Evolutionary conservation across 2,329 filamentous ascomycete genomes (phyloP).

Genomic region (Paecilomyces fulvus): DNA sequence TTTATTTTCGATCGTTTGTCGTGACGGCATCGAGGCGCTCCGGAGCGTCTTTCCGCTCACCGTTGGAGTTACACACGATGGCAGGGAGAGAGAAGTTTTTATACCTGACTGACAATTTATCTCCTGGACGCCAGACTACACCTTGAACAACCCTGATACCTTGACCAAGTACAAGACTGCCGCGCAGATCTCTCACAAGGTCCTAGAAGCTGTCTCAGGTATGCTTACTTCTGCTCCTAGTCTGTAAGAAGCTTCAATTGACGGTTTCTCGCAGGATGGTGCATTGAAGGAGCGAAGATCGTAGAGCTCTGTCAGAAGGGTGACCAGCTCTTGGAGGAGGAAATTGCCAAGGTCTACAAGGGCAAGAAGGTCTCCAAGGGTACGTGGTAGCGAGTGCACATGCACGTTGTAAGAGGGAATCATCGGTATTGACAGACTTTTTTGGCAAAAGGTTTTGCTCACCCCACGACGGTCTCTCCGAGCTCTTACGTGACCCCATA

Average conservation of each 20-base stretch:
- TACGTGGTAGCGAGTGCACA: slow-evolving; percentile 31
- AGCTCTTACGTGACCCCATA: slow-evolving; percentile 93
- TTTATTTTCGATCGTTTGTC: not conserved
- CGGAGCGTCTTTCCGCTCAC: not conserved
- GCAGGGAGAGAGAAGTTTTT: not conserved
- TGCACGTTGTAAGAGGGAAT: slow-evolving; percentile 1
- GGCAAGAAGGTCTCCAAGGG: slow-evolving; percentile 96
- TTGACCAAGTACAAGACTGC: slow-evolving; percentile 99
- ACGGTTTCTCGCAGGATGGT: slow-evolving; percentile 42
- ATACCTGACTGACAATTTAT: slow-evolving; percentile 3
- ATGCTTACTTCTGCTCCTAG: slow-evolving; percentile 12
- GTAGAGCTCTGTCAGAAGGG: slow-evolving; percentile 91
- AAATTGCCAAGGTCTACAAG: slow-evolving; percentile 92
- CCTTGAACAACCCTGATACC: slow-evolving; percentile 84
- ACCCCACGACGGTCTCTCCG: slow-evolving; percentile 92
- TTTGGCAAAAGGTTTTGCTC: slow-evolving; percentile 60
- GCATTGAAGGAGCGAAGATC: slow-evolving; percentile 82
- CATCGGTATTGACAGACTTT: slow-evolving; percentile 13
- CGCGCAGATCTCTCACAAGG: slow-evolving; percentile 89
- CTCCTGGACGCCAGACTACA: slow-evolving; percentile 56
- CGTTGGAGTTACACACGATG: not conserved
- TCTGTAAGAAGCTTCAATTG: not conserved
- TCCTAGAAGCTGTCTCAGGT: slow-evolving; percentile 73
- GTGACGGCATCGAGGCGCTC: not conserved
- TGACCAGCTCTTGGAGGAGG: slow-evolving; percentile 88